Evolutionary conservation across 805 yeast species (phyloP), one percentile per base, ranked within the genome.

Genomic region (Lachancea mirantina): DNA sequence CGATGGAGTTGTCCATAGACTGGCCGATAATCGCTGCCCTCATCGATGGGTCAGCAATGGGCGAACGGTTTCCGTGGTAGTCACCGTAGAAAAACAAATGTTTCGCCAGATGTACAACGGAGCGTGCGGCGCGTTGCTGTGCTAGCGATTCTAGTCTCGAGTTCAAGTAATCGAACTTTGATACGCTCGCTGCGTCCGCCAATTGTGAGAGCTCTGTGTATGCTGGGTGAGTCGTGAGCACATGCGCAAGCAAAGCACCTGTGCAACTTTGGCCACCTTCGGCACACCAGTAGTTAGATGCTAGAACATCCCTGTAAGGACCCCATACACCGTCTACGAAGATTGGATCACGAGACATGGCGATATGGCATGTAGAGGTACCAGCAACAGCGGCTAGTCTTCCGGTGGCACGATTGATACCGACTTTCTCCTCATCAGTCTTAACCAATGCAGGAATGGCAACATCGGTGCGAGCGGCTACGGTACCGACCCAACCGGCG

Each of bases 241-340:
- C 89, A 57, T 84, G 94, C 2, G 92, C 89, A 42, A 92, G 68
- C 23, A 92, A 70, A 19, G 94, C 96, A 46, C 98, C 98, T 2
- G 98, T 92, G 55, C 95, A 83, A 10, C 94, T 80, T 59, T 92
- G 98, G n/a, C 98, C 98, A 53, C 98, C 98, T 62, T 92, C 98
- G 9, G 97, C 95, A 43, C 88, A 68, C 97, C 97, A 92, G 50
- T 68, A 79, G 5, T 78, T 85, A 18, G 82, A 80, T n/a, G 94
- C 82, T 66, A 89, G 70, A 4, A 84, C 95, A 58, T 88, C 95
- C 50, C 87, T 72, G 61, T 92, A 92, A 2, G 98, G 98, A 9
- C 98, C 98, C 98, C 98, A 92, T 20, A 92, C 96, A 39, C 98
- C 98, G 26, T 84, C 76, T 7, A 89, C 97, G 55, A 89, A 88